Evolutionary conservation across 2,329 filamentous ascomycete genomes (phyloP).

Genomic region (Stromatinia cepivora): DNA sequence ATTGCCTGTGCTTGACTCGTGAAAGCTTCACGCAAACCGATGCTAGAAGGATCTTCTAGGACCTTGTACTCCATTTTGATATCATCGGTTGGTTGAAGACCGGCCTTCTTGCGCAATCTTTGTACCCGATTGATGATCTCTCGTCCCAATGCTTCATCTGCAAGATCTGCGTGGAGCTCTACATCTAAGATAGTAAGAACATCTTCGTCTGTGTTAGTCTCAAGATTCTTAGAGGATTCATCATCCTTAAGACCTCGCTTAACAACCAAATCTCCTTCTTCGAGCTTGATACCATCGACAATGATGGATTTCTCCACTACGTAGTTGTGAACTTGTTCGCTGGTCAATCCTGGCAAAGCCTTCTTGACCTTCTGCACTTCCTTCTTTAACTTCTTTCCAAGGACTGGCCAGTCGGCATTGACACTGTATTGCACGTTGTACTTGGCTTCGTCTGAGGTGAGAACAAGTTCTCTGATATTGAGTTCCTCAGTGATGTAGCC

Average conservation of each 20-base stretch:
- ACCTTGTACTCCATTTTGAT: conserved; percentile 92
- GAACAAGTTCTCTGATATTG: conserved; percentile 81
- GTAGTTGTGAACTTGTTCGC: conserved; percentile 78
- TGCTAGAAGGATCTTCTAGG: conserved; percentile 72
- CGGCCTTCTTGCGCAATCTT: conserved; percentile 88
- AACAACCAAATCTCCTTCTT: conserved; percentile 79
- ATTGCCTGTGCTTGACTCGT: conserved; percentile 66
- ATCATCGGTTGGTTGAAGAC: conserved; percentile 87
- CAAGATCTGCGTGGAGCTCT: conserved; percentile 78
- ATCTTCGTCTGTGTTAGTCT: conserved; percentile 86
- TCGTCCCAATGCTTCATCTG: conserved; percentile 82
- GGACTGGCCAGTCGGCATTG: conserved; percentile 85
- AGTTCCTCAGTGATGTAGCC: conserved; percentile 90
- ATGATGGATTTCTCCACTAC: conserved; percentile 70
- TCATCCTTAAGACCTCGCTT: conserved; percentile 76
- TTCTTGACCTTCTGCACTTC: conserved; percentile 90
- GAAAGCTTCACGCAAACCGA: conserved; percentile 72
- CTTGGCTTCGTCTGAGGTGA: conserved; percentile 82
- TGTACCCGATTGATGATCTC: conserved; percentile 95
- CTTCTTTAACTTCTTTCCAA: conserved; percentile 97
- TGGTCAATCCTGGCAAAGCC: conserved; percentile 75
- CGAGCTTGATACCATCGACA: conserved; percentile 83
- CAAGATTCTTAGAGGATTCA: conserved; percentile 69
- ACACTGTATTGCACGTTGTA: conserved; percentile 93
- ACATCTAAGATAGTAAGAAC: conserved; percentile 89